Evolutionary conservation across 139 green algal genomes (phyloP), one percentile per base, ranked within the genome.

Genomic region (Auxenochlorella protothecoides): DNA sequence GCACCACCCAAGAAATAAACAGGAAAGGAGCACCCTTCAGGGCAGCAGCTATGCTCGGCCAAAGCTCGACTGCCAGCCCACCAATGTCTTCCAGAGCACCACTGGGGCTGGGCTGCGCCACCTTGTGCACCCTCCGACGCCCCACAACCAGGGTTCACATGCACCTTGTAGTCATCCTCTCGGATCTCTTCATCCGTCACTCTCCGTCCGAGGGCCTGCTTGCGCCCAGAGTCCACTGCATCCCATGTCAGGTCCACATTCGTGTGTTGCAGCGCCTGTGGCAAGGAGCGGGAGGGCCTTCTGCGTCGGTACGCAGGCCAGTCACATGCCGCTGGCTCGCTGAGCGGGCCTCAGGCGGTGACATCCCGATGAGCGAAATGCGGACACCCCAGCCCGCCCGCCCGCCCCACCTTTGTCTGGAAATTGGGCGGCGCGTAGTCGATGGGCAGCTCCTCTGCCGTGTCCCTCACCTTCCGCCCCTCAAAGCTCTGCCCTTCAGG

Each of bases 231-330:
- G 63, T 97, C 92, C 51, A 89, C 89, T 7, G 85, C 89, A 62
- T 98, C 93, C 93, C 93, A 98, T 0, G 90, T 92, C 63, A 98
- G 89, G 76, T 91, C 87, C 65, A 92, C 87, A 67, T 88, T 88
- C 7, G 89, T 96, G 87, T 96, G 89, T 85, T 96, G 87, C 75
- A 98, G 84, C 53, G 88, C 89, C 13, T 77, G 76, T 44, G 55
- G 13, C 8, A 62, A 11, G 63, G 63, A 7, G 44, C 63, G 44
- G 63, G 27, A 44, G 27, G 27, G 27, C 27, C 27, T 44, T 1
- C 27, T 44, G 27, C 27, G 27, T 44, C 27, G 27, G 27, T 44
- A 44, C 27, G 27, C 27, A 44, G 27, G 27, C 27, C 27, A 44
- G 27, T 44, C 27, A 44, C 27, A 44, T 44, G 27, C 27, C 27